Evolutionary conservation across 163 green algal species (phyloP), one percentile per base, ranked within the genome.

Genomic region (Scenedesmus sp.): DNA sequence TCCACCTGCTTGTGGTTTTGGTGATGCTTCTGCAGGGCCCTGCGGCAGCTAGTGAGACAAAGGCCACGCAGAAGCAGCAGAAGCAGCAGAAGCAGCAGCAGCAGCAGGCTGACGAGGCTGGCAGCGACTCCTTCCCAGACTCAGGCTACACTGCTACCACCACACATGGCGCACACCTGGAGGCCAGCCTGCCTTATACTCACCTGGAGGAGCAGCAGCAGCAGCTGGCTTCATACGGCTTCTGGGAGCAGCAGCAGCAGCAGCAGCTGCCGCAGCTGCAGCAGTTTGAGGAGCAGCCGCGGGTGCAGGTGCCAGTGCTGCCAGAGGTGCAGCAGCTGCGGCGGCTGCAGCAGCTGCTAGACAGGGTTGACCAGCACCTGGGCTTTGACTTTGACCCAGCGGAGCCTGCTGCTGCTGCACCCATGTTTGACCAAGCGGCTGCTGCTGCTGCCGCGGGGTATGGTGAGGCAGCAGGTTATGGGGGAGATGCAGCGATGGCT

Each of bases 81-180:
- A 10, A 88, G 59, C 59, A 84, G 5, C 12, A 86, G 81, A 60
- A 89, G 26, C 12, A 57, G 60, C 60, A 84, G 46, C 85, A 66
- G 85, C 85, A 89, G 62, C 84, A 89, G 60, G n/a, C 54, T 64
- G 60, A 60, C 0, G 34, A 89, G 84, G 52, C 84, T 66, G 84
- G 84, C 62, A 88, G 57, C n/a, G 67, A 66, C 1, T 79, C 70
- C 12, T 52, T 79, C 1, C 70, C 23, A 52, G 70, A 79, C 23
- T 79, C 23, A 16, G 70, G 70, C 23, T 79, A 79, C 23, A 52
- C 70, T 12, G 46, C 70, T 52, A 52, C 70, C 4, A 52, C 70
- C 7, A 52, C 70, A 52, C 70, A 23, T 52, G 70, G 70, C 23
- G 23, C 70, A 15, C 5, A 79, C 70, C 46, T 79, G 70, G 23